A percentile compares a stretch with the other conserved stretches of the same genome.
Conservation (phyloP, 768 basidiomycete species). For the Pleurotus giganteus region DNA sequence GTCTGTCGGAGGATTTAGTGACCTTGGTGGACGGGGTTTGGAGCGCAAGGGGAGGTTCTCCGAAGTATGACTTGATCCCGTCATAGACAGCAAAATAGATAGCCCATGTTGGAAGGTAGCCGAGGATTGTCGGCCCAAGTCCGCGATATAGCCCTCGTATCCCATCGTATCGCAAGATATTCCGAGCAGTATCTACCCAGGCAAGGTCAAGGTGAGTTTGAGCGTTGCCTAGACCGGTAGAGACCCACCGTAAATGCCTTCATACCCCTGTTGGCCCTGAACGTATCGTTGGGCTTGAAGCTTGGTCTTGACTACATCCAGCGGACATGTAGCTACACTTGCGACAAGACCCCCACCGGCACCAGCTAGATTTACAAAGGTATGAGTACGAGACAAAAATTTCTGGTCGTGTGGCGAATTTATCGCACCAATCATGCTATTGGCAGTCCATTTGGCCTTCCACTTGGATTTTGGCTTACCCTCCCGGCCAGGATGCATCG, state of each 20-base stretch:
- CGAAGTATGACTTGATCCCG: conserved; percentile 83
- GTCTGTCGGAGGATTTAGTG: conserved; percentile 35
- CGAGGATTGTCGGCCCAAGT: conserved; percentile 93
- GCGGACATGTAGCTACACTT: conserved; percentile 91
- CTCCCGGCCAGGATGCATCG: conserved; percentile 47
- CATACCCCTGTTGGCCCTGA: conserved; percentile 68
- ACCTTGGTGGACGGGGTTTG: conserved; percentile 5
- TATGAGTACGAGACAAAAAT: conserved; percentile 8
- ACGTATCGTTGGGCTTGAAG: conserved; percentile 88
- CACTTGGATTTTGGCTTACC: conserved; percentile 20
- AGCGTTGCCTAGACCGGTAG: background rate
- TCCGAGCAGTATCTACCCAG: conserved; percentile 52
- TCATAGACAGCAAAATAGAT: conserved; percentile 99
- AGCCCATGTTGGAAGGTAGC: conserved; percentile 98
- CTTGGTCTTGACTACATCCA: conserved; percentile 97
- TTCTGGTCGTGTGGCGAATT: conserved; percentile 12
- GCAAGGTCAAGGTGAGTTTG: conserved; percentile 11
- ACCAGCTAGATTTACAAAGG: conserved; percentile 56
- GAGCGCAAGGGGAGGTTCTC: conserved; percentile 53
- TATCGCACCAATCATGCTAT: conserved; percentile 75
- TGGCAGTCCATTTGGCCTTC: conserved; percentile 63
- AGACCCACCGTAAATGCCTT: conserved; percentile 71
- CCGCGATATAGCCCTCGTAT: conserved; percentile 92
- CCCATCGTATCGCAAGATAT: conserved; percentile 65
- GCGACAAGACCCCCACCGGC: conserved; percentile 94